These are phyloP conservation scores for Crucihimalaya himalaica DNA, from an alignment of 345 rosid species.

Conservation along the genomic window DNA sequence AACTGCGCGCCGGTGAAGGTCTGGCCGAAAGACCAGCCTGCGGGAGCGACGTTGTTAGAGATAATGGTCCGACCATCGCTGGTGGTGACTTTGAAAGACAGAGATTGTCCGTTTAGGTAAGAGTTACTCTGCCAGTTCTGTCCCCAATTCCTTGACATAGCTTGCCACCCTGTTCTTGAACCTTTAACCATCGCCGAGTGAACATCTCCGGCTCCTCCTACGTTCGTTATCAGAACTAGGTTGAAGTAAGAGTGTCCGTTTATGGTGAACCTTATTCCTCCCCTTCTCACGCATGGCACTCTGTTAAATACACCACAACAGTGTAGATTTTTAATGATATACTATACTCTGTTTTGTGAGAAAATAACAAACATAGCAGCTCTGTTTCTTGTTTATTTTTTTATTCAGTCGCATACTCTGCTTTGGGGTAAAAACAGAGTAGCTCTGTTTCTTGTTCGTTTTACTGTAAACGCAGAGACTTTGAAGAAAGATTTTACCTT, in stretches of 20 bases:
- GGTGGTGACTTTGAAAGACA: conserved; percentile 74
- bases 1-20: conserved; percentile 64
- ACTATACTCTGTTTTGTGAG: neutral
- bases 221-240: conserved; percentile 71
- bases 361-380: conserved; percentile 9
- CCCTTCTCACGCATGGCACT: conserved; percentile 68
- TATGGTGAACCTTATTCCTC: conserved; percentile 75
- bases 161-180: conserved; percentile 71
- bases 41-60: conserved; percentile 62
- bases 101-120: conserved; percentile 68
- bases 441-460: conserved; percentile 4
- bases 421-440: neutral
- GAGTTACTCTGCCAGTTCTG: conserved; percentile 83
- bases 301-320: conserved; percentile 30
- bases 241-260: conserved; percentile 88
- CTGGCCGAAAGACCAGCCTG: conserved; percentile 83
- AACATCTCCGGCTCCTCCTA: conserved; percentile 83
- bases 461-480: neutral
- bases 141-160: conserved; percentile 87
- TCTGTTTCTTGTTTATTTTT: neutral
- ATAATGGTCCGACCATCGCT: conserved; percentile 65
- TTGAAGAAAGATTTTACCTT: conserved; percentile 44
- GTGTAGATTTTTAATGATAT: neutral
- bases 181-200: conserved; percentile 64
- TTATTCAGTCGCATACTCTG: neutral